These are phyloP conservation scores for Aspergillus terreus DNA, from an alignment of 2,329 filamentous ascomycete species.

Conservation along the genomic window DNA sequence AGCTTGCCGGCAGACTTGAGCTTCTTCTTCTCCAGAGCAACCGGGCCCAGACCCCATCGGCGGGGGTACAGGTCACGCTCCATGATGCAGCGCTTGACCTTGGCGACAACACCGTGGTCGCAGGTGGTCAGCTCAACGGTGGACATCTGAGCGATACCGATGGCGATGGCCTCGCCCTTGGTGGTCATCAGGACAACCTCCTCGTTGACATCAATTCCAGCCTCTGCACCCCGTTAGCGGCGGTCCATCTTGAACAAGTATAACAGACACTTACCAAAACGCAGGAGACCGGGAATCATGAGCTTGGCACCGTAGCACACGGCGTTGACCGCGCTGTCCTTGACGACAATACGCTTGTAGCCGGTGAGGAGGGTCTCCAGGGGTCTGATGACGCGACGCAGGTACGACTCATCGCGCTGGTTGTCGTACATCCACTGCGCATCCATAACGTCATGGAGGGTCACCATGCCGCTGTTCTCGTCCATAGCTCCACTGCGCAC, in stretches of 20 bases:
- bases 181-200: conserved; percentile 98
- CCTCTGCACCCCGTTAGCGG: conserved; percentile 53
- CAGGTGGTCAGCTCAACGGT: conserved; percentile 95
- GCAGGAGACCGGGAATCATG: conserved; percentile 93
- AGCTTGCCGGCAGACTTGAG: conserved; percentile 97
- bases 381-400: conserved; percentile 85
- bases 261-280: conserved; percentile 66
- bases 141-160: conserved; percentile 96
- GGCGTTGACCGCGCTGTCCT: conserved; percentile 93
- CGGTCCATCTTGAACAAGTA: background rate
- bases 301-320: conserved; percentile 98
- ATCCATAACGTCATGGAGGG: conserved; percentile 90
- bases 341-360: conserved; percentile 97
- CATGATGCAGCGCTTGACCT: conserved; percentile 99
- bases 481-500: conserved; percentile 94
- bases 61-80: conserved; percentile 96
- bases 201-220: conserved; percentile 88
- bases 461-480: conserved; percentile 83
- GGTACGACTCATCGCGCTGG: conserved; percentile 87
- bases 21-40: conserved; percentile 98
- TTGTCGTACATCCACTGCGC: conserved; percentile 97
- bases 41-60: conserved; percentile 92
- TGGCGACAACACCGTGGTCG: conserved; percentile 95
- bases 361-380: conserved; percentile 86
- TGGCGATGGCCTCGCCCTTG: conserved; percentile 96